Conservation (phyloP, 1,284 basidiomycete genomes). For the Boletus mariae region DNA sequence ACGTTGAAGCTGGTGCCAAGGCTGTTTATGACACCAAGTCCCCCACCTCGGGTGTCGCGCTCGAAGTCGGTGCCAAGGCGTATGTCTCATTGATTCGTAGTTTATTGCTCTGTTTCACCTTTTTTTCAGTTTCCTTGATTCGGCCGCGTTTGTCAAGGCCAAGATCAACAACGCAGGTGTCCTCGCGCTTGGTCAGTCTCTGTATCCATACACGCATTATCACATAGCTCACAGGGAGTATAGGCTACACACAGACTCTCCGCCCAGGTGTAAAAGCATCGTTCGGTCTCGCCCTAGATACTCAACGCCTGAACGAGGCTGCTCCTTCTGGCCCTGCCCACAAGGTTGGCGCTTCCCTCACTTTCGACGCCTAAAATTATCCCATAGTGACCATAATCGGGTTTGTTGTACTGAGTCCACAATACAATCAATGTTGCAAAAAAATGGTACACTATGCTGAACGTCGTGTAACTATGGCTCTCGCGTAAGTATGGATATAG, state of each 20-base stretch:
- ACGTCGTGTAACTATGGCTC: neutral
- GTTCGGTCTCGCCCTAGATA: conserved; percentile 91
- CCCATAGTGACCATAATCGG: conserved; percentile 18
- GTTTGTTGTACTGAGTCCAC: conserved; percentile 10
- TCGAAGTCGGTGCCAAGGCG: conserved; percentile 98
- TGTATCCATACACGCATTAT: neutral
- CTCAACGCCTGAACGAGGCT: conserved; percentile 78
- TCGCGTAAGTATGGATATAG: neutral
- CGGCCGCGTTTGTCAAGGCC: conserved; percentile 91
- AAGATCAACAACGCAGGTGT: conserved; percentile 98
- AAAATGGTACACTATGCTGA: neutral
- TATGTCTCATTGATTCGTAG: conserved; percentile 38
- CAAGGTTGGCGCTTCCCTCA: conserved; percentile 75
- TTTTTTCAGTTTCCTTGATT: conserved; percentile 74
- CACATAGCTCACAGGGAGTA: conserved; percentile 4
- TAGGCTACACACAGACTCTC: conserved; percentile 88
- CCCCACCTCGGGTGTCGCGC: conserved; percentile 80
- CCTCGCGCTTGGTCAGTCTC: conserved; percentile 67
- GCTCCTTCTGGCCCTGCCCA: conserved; percentile 62
- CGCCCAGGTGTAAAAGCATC: conserved; percentile 94
- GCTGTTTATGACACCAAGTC: conserved; percentile 96
- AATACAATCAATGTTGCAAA: conserved; percentile 11
- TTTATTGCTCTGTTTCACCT: neutral
- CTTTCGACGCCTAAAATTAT: conserved; percentile 63
- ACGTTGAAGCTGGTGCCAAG: conserved; percentile 98